Evolutionary conservation across 73 alveolate species (phyloP).

Genomic region (Diophrys appendiculata): DNA sequence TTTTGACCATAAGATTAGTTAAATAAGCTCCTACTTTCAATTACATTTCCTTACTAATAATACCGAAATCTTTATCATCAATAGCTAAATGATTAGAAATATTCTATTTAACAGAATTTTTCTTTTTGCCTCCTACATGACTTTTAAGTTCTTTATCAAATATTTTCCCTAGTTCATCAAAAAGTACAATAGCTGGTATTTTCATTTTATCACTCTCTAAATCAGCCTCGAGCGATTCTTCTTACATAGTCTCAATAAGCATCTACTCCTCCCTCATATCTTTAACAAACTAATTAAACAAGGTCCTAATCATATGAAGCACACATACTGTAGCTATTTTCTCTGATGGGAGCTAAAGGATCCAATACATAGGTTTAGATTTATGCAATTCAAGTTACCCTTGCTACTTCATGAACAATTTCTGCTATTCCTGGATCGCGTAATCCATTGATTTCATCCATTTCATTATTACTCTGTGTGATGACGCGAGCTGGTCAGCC

Average conservation of each 20-base stretch:
- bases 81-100: slow-evolving; percentile 17
- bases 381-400: slow-evolving; percentile 43
- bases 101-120: neutral
- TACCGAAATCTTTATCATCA: slow-evolving; percentile 18
- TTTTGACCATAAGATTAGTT: slow-evolving; percentile 54
- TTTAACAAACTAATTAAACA: slow-evolving; percentile 25
- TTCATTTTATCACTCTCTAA: slow-evolving; percentile 5
- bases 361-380: slow-evolving; percentile 20
- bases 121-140: slow-evolving; percentile 4
- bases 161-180: slow-evolving; percentile 38
- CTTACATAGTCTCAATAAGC: neutral
- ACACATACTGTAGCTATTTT: slow-evolving; percentile 54
- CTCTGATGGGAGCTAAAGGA: slow-evolving; percentile 35
- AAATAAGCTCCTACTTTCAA: slow-evolving; percentile 45
- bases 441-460: slow-evolving; percentile 64
- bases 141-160: slow-evolving; percentile 32
- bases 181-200: slow-evolving; percentile 35
- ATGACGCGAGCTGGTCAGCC: slow-evolving; percentile 62
- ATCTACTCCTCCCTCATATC: slow-evolving; percentile 29
- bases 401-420: slow-evolving; percentile 45
- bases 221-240: neutral
- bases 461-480: slow-evolving; percentile 63
- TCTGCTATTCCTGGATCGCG: slow-evolving; percentile 44
- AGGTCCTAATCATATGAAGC: slow-evolving; percentile 43
- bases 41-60: slow-evolving; percentile 9